Conservation (phyloP, 306 rosid genomes). For the Canavalia ensiformis region DNA sequence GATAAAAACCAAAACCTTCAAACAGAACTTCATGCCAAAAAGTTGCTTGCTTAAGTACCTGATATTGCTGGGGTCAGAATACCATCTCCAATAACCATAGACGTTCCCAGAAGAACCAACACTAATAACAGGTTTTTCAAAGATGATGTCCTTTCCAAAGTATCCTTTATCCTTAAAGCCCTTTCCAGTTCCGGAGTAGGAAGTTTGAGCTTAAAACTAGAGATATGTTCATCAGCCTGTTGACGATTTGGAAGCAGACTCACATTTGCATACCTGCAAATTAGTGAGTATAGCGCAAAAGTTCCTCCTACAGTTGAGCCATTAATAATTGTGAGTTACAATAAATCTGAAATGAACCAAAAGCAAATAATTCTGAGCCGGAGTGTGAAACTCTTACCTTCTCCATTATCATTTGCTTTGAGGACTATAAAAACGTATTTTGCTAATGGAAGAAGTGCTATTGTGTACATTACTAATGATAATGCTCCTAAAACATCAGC, state of each 20-base stretch:
- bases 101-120: constrained; percentile 92
- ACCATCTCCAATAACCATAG: constrained; percentile 98
- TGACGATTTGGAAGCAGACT: constrained; percentile 90
- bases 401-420: constrained; percentile 97
- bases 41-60: constrained; percentile 60
- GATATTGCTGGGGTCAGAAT: constrained; percentile 97
- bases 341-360: constrained; percentile 37
- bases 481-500: constrained; percentile 94
- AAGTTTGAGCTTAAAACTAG: constrained; percentile 88
- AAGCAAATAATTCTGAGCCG: constrained; percentile 22
- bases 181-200: constrained; percentile 95
- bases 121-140: constrained; percentile 76
- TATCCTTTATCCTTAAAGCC: constrained; percentile 82
- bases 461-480: constrained; percentile 91
- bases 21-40: constrained; percentile 14
- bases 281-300: constrained; percentile 93
- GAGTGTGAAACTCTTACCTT: constrained; percentile 64
- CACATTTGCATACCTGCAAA: constrained; percentile 94
- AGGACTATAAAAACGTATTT: constrained; percentile 95
- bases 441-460: constrained; percentile 87
- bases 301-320: constrained; percentile 86
- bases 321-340: constrained; percentile 25
- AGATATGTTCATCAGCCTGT: constrained; percentile 87
- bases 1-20: constrained; percentile 22
- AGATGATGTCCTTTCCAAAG: constrained; percentile 68